Evolutionary conservation across 2,329 filamentous ascomycete genomes (phyloP).

Genomic region (Colletotrichum simmondsii): DNA sequence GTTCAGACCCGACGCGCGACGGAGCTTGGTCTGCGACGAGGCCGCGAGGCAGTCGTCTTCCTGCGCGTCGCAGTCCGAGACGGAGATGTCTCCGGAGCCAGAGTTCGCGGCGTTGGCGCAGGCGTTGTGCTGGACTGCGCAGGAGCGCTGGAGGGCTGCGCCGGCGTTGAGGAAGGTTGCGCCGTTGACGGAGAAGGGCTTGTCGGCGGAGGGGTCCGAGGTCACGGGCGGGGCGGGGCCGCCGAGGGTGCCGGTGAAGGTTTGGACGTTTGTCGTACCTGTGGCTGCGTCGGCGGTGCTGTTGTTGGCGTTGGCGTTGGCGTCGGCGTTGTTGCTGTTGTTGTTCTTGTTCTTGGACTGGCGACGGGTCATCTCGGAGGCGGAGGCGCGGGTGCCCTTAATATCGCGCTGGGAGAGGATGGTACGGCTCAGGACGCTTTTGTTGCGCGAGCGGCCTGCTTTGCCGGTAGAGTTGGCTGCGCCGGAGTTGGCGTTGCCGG

Average conservation of each 20-base stretch:
- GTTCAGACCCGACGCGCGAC: constrained; percentile 20
- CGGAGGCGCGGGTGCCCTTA: constrained; percentile 34
- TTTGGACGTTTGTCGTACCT: constrained; percentile 51
- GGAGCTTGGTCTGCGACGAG: constrained; percentile 31
- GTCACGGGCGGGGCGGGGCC: constrained; percentile 55
- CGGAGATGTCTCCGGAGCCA: constrained; percentile 48
- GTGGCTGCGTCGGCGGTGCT: constrained; percentile 23
- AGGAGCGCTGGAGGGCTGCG: constrained; percentile 60
- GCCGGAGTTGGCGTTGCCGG: neutral
- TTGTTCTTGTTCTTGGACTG: constrained; percentile 40
- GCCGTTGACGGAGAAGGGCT: constrained; percentile 65
- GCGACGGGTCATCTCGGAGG: constrained; percentile 53
- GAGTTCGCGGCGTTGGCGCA: constrained; percentile 61
- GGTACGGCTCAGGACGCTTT: neutral
- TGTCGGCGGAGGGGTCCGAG: constrained; percentile 44
- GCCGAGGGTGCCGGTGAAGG: constrained; percentile 56
- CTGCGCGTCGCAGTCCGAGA: constrained; percentile 56
- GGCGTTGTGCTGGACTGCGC: constrained; percentile 62
- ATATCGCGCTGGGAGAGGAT: neutral
- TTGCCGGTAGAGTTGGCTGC: constrained; percentile 1
- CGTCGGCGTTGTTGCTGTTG: constrained; percentile 6
- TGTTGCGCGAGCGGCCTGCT: neutral
- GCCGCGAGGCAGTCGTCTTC: constrained; percentile 49
- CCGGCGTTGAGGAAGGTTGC: constrained; percentile 62
- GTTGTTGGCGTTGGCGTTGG: constrained; percentile 9